These are phyloP conservation scores for Yamadazyma siamensis DNA, from an alignment of 1,139 yeast genomes.

Conservation along the genomic window DNA sequence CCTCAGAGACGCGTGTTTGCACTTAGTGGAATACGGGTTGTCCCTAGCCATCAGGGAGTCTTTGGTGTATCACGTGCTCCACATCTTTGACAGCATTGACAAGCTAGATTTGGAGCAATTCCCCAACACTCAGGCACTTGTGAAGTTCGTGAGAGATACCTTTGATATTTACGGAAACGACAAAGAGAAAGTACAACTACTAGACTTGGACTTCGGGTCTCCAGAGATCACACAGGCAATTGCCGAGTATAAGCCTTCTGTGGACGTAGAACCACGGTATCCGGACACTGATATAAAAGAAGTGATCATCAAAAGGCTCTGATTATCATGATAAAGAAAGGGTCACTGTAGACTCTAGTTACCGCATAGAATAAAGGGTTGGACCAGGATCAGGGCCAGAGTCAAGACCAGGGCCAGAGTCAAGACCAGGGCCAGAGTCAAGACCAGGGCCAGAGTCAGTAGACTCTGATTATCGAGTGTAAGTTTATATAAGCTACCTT, in stretches of 20 bases:
- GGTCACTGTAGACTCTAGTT: slow-evolving; percentile 1
- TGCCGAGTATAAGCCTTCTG: slow-evolving; percentile 14
- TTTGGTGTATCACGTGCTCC: slow-evolving; percentile 29
- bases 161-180: slow-evolving; percentile 10
- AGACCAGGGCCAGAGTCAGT: too few relatives aligned
- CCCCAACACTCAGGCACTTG: slow-evolving; percentile 6
- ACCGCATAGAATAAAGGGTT: too few relatives aligned
- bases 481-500: too few relatives aligned
- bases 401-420: too few relatives aligned
- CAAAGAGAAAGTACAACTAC: slow-evolving; percentile 10
- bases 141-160: slow-evolving; percentile 6
- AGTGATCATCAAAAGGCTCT: background rate
- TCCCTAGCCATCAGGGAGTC: slow-evolving; percentile 19
- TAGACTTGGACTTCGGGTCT: slow-evolving; percentile 30
- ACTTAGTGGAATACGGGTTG: slow-evolving; percentile 17
- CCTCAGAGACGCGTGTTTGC: slow-evolving; percentile 25
- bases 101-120: slow-evolving; percentile 6
- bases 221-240: slow-evolving; percentile 24
- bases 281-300: background rate
- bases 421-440: too few relatives aligned
- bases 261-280: slow-evolving; percentile 2
- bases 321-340: background rate
- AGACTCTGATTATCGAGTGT: too few relatives aligned
- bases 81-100: slow-evolving; percentile 23
- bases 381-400: too few relatives aligned